Evolutionary conservation across 208 protist species (phyloP).

Genomic region (Leishmania tarentolae): DNA sequence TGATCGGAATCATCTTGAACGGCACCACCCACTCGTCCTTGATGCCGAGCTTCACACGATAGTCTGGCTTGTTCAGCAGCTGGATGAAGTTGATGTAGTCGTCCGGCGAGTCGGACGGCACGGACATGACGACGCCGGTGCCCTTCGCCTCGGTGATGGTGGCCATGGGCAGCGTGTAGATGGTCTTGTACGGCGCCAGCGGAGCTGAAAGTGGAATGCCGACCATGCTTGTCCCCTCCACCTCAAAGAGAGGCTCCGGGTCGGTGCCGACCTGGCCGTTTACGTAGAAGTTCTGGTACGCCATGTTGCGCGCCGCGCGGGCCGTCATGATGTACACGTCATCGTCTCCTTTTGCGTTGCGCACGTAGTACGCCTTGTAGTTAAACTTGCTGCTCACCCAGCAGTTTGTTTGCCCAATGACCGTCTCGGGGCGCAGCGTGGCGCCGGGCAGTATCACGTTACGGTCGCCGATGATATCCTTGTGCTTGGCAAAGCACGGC

Average conservation of each 20-base stretch:
- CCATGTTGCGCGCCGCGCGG: conserved; percentile 94
- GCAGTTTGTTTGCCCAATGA: conserved; percentile 99
- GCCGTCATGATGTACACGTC: conserved; percentile 97
- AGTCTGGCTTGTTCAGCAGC: conserved; percentile 94
- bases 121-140: conserved; percentile 98
- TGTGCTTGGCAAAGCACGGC: conserved; percentile 57
- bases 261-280: conserved; percentile 82
- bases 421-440: conserved; percentile 99
- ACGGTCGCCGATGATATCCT: conserved; percentile 63
- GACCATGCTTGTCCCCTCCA: conserved; percentile 94
- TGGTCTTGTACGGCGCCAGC: conserved; percentile 67
- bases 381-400: conserved; percentile 97
- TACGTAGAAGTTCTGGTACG: conserved; percentile 95
- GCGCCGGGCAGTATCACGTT: conserved; percentile 96
- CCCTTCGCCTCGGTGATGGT: conserved; percentile 98
- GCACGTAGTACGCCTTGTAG: conserved; percentile 96
- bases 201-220: conserved; percentile 95
- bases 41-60: conserved; percentile 93
- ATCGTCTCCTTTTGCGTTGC: conserved; percentile 63
- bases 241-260: conserved; percentile 76
- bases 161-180: conserved; percentile 98
- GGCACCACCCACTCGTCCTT: conserved; percentile 96
- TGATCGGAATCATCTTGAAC: conserved; percentile 96
- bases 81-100: conserved; percentile 98
- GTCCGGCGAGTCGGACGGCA: conserved; percentile 98